Base-by-base conservation (phyloP, 768 basidiomycete species). In the Tulasnella calospora region DNA sequence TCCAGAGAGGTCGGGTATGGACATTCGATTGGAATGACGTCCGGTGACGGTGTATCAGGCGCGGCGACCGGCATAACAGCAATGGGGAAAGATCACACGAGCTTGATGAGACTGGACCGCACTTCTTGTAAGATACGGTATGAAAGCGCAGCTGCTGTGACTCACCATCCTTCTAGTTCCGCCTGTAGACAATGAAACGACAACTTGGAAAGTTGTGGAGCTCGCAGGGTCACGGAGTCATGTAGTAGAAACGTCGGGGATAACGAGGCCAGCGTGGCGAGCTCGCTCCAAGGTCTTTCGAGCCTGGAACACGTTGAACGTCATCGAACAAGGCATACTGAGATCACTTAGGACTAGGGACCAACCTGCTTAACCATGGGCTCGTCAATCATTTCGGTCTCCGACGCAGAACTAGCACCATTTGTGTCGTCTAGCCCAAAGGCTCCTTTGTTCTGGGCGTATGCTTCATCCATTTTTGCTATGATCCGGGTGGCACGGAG, bases 331-430 rank as follows among this genome's bases (percentile, higher is more conserved):
- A 15, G 73, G 70, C 75, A 7, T 35, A 55, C 27, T 35, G 30
- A 33, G 57, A 36, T 35, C 7, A 41, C 30, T 35, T 40, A 40
- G 23, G 15, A 80, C 57, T 76, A 61, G 47, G 80, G 41, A 38
- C 71, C 84, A 78, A 89, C 91, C 88, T 94, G 93, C 83, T 93
- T 92, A 61, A 96, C 86, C 92, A 97, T 94, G 0, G 95, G 95
- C 10, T 92, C 92, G 83, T 97, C 95, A 46, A 96, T 92, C 95
- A 96, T 96, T 82, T 92, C 90, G 69, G 70, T 80, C 71, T 89
- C 61, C 61, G 61, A 67, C 61, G 55, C 23, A 57, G 61, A 33
- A 67, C 30, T 67, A 67, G 61, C 90, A 3, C 87, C 87, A 61
- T 86, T 88, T 30, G 86, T 85, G 55, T 87, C 82, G 71, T 92